A percentile compares a stretch with the other conserved stretches of the same genome.
These are phyloP conservation scores for Microdochium trichocladiopsis DNA, from an alignment of 2,329 filamentous ascomycete genomes.

Conservation along the genomic window DNA sequence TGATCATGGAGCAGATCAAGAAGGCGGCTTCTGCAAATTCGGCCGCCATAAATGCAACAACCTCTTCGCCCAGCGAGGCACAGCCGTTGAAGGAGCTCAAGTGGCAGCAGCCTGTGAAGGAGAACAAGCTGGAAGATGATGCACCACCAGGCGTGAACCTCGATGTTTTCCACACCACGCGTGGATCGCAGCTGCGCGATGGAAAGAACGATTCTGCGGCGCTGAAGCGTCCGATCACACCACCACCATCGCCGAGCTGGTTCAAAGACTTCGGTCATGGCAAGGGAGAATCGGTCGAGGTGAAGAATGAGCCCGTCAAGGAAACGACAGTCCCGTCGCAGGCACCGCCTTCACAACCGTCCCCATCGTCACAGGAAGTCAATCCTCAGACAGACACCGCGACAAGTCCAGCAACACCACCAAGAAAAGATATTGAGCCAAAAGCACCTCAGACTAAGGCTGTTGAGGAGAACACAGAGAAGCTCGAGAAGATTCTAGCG, in stretches of 20 bases:
- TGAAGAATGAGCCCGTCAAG: constrained; percentile 2
- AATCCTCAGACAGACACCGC: background rate
- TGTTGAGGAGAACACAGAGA: constrained; percentile 14
- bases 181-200: constrained; percentile 36
- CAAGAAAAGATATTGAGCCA: background rate
- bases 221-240: constrained; percentile 9
- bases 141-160: constrained; percentile 33
- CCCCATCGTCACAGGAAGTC: too few relatives aligned
- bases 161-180: constrained; percentile 39
- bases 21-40: background rate
- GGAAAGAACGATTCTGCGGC: constrained; percentile 13
- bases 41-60: background rate
- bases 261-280: constrained; percentile 25
- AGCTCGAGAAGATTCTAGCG: constrained; percentile 13
- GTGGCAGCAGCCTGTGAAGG: background rate
- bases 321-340: too few relatives aligned
- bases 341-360: too few relatives aligned
- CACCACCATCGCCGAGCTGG: constrained; percentile 18
- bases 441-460: constrained; percentile 2
- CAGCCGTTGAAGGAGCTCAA: constrained; percentile 1
- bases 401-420: background rate
- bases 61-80: background rate
- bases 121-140: constrained; percentile 14
- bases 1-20: background rate
- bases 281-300: constrained; percentile 5